These are phyloP conservation scores for Beauveria caledonica DNA, from an alignment of 2,329 filamentous ascomycete species.

Conservation along the genomic window DNA sequence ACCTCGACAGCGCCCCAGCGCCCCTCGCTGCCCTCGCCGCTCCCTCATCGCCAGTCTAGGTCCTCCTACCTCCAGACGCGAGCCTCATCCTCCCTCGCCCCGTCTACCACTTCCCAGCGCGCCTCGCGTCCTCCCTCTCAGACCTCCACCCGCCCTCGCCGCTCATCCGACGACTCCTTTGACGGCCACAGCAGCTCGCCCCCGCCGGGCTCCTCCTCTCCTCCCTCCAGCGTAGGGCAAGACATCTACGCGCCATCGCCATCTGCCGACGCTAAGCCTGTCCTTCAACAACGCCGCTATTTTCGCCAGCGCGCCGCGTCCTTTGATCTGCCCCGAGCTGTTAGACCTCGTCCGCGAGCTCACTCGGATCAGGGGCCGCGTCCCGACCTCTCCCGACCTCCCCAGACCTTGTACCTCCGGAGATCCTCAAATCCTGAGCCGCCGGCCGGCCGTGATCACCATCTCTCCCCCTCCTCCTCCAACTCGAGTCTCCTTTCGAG, in stretches of 20 bases:
- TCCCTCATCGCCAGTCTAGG: conserved; percentile 10
- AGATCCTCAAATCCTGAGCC: conserved; percentile 29
- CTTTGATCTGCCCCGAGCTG: not conserved
- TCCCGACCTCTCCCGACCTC: conserved; percentile 15
- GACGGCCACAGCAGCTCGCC: not conserved
- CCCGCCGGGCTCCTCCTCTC: conserved; percentile 2
- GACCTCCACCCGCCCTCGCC: not conserved
- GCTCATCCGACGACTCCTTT: conserved; percentile 2
- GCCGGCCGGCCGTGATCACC: conserved; percentile 9
- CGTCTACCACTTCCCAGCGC: conserved; percentile 2
- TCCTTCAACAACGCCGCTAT: not conserved
- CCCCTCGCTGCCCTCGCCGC: not conserved
- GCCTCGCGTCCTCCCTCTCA: not conserved
- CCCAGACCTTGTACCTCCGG: conserved; percentile 20
- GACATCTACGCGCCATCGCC: not conserved
- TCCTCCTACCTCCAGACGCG: conserved; percentile 12
- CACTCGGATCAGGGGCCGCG: conserved; percentile 12
- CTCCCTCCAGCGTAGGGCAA: not conserved
- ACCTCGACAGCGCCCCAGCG: not conserved
- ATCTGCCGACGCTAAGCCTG: not conserved
- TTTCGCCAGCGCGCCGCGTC: not conserved
- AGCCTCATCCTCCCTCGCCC: conserved; percentile 7
- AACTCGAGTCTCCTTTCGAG: conserved; percentile 24
- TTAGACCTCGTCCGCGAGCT: conserved; percentile 5
- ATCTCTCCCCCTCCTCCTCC: conserved; percentile 10